Base-by-base conservation (phyloP, 805 yeast genomes). In the Tetrapisispora pingtungensis region DNA sequence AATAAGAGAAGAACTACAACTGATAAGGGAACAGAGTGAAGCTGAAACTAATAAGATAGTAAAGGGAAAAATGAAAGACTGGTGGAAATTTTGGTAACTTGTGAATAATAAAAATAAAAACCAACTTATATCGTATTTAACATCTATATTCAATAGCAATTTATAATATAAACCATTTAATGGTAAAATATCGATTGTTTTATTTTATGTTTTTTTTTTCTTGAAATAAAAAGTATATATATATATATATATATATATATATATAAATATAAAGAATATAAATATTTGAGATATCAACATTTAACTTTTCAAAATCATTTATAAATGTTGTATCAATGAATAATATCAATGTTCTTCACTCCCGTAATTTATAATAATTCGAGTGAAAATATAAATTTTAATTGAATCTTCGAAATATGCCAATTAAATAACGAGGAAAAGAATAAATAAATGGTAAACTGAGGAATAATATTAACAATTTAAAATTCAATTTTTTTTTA, bases 1-100 rank as follows among this genome's bases (percentile, higher is more conserved):
- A 32, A 55, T 58, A 7, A 48, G 54, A 34, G 44, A 58, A 13
- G 76, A 75, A 44, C 50, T 76, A 27, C 70, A 64, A 10, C 57
- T 55, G 36, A 57, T 71, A 31, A 69, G 73, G 55, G 51, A 59
- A 46, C 68, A 72, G 45, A 54, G 69, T 26, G 66, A 64, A 32
- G 50, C 57, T 31, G 68, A 58, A 36, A 68, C 71, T 5, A 59
- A 64, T 31, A 61, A 63, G 19, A 56, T 49, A 18, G 51, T 62
- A 40, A 50, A 57, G 33, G 55, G 51, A 42, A 52, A 48, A 37
- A 58, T 55, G 42, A 62, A 53, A 42, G 31, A 22, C 13, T 64
- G 71, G 71, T 65, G 60, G 59, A 52, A 48, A 28, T 40, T 53
- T 36, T 56, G 61, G 62, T 56, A 41, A 47, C 8, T 33, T 10